Base-by-base conservation (phyloP, 1,284 basidiomycete species). In the Exobasidium rhododendri region DNA sequence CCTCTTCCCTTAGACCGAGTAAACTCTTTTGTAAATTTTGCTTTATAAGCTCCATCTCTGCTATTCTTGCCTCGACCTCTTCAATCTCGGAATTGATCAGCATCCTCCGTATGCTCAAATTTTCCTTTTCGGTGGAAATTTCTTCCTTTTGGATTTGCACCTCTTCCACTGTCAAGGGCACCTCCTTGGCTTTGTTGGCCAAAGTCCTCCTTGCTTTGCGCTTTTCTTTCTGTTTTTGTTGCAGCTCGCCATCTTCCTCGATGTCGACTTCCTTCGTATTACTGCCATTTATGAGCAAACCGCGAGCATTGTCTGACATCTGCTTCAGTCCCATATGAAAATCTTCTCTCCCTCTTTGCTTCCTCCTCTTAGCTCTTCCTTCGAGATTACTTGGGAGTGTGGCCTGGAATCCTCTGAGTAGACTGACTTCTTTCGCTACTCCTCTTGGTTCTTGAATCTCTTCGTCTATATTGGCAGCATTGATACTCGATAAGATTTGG, bases 1-100 rank as follows among this genome's bases (percentile, higher is more conserved):
- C 93, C 70, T 97, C 94, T 77, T 98, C 96, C 64, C 94, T 90
- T 58, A 97, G 80, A 72, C 86, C 89, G 43, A 98, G 81, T 26
- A 98, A 83, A 75, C 92, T 89, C 52, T 88, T 84, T 77, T 94
- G 89, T 22, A 98, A 83, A 65, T 88, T 88, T 5, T 86, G 83
- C 64, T 92, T 85, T 65, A 97, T 90, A 28, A 83, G 84, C 71
- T 94, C 91, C 50, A 98, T 83, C 22, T 88, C 86, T 62, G 89
- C 87, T 57, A 97, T 96, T 83, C 94, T 96, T 70, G 85, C 83
- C 13, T 90, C 88, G 14, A 97, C 89, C 77, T 94, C 91, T 47
- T 84, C 81, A 67, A 97, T 91, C 81, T 97, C 93, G 66, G 84
- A 87, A 71, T 88, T 86, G 58, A 96, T 85, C 40, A 67, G 54